Percentiles rank a stretch among this genome's conserved stretches.
phyloP scores from a whole-genome alignment of 2,329 filamentous ascomycete genomes.

The Exophiala dermatitidis region DNA sequence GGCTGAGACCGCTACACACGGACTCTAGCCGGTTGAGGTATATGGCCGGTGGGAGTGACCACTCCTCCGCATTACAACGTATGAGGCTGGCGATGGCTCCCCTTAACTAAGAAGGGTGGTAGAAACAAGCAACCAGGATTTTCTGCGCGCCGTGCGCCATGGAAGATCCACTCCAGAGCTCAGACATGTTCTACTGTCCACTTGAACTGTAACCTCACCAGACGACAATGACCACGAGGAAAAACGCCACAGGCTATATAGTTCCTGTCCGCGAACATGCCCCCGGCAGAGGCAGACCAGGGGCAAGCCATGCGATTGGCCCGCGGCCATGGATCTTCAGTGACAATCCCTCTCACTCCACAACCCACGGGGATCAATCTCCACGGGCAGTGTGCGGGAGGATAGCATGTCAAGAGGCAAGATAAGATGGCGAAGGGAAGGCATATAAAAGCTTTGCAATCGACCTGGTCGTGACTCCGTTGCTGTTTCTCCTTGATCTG shows the following conservation, averaged over 20 bases:
- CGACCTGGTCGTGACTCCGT: neutral
- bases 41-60: neutral
- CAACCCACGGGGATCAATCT: neutral
- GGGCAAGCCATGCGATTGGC: neutral
- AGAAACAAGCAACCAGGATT: neutral
- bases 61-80: neutral
- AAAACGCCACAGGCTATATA: neutral
- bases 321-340: neutral
- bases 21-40: constrained; percentile 1
- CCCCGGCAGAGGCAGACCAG: neutral
- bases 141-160: neutral
- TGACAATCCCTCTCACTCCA: neutral
- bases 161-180: neutral
- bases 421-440: neutral
- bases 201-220: constrained; percentile 2
- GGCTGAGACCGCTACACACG: neutral
- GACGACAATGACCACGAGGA: neutral
- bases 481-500: neutral
- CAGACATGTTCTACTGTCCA: neutral
- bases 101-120: no score
- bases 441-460: neutral
- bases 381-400: neutral
- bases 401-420: neutral
- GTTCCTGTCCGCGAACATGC: neutral
- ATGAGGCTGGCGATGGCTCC: no score